Percentiles rank a stretch among this genome's conserved stretches.
phyloP scores from a whole-genome alignment of 176 grass and related monocot genomes.

The Oryza glumipatula region DNA sequence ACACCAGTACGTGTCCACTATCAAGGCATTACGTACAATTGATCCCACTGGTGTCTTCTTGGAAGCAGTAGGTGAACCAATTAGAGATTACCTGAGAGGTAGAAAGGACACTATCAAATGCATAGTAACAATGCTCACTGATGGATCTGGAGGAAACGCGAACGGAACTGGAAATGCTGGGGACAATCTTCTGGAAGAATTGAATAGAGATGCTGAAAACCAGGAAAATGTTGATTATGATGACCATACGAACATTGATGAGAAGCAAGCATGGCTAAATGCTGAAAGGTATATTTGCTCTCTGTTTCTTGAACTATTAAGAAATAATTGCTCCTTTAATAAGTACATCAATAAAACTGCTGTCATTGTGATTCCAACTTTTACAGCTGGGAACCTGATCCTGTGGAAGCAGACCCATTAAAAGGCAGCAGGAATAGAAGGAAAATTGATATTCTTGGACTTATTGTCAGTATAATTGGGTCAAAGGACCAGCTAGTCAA shows the following conservation, averaged over 20 bases:
- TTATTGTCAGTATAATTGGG: conserved; percentile 97
- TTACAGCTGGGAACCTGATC: conserved; percentile 93
- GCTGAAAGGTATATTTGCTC: conserved; percentile 58
- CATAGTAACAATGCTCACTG: conserved; percentile 96
- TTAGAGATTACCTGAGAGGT: conserved; percentile 96
- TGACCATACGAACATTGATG: conserved; percentile 81
- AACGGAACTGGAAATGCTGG: conserved; percentile 70
- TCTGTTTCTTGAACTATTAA: conserved; percentile 1
- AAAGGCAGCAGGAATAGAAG: conserved; percentile 95
- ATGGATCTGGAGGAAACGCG: conserved; percentile 76
- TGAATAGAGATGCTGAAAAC: conserved; percentile 92
- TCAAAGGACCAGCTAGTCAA: conserved; percentile 97
- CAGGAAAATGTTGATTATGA: conserved; percentile 81
- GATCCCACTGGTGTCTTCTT: conserved; percentile 96
- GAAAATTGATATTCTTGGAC: conserved; percentile 93
- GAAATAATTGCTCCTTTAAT: conserved; percentile 21
- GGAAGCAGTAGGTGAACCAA: conserved; percentile 98
- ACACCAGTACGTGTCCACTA: conserved; percentile 97
- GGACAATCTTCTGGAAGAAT: conserved; percentile 92
- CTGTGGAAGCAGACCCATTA: conserved; percentile 81
- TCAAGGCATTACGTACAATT: conserved; percentile 87
- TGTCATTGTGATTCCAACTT: conserved; percentile 28
- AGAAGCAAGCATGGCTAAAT: conserved; percentile 98
- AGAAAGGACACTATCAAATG: conserved; percentile 99
- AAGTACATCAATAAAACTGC: background rate